A percentile compares a stretch with the other conserved stretches of the same genome.
These are phyloP conservation scores for Teratosphaeria epicoccoides DNA, from an alignment of 2,329 filamentous ascomycete genomes.

Conservation along the genomic window DNA sequence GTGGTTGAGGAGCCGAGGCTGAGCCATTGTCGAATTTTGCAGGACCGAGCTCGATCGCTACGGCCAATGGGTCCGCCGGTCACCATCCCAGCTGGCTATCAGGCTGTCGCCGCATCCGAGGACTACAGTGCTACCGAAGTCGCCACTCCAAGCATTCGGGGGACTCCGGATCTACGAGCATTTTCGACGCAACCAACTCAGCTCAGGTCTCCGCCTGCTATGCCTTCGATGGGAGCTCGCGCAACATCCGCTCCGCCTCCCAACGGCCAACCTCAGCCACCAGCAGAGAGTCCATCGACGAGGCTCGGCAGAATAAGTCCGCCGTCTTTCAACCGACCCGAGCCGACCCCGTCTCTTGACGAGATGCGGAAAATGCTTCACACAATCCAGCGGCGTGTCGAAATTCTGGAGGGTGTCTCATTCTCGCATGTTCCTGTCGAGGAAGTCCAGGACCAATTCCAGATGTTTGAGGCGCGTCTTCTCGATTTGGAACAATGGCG, in stretches of 20 bases:
- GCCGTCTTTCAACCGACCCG: constrained; percentile 1
- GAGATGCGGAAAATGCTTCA: constrained; percentile 40
- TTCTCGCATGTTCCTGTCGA: constrained; percentile 58
- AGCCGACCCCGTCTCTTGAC: constrained; percentile 29
- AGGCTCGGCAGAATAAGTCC: neutral
- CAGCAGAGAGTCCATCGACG: neutral
- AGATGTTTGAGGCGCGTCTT: constrained; percentile 55
- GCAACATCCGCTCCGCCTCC: neutral
- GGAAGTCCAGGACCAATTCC: constrained; percentile 57
- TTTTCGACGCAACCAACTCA: neutral
- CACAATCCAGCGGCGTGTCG: constrained; percentile 48
- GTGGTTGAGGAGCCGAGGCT: constrained; percentile 16
- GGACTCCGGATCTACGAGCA: constrained; percentile 29
- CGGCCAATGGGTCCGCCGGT: constrained; percentile 21
- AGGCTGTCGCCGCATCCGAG: constrained; percentile 19
- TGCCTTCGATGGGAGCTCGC: neutral
- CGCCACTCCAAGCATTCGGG: constrained; percentile 35
- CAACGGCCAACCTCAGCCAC: neutral
- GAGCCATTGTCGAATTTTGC: constrained; percentile 9
- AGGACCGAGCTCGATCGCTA: constrained; percentile 3
- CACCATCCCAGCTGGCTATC: constrained; percentile 13
- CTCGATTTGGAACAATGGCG: constrained; percentile 54
- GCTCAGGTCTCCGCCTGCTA: neutral
- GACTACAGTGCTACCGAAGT: constrained; percentile 39
- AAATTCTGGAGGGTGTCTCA: constrained; percentile 58